Percentiles rank a stretch among this genome's conserved stretches.
phyloP scores from a whole-genome alignment of 805 yeast species.

The Lipomyces starkeyi region DNA sequence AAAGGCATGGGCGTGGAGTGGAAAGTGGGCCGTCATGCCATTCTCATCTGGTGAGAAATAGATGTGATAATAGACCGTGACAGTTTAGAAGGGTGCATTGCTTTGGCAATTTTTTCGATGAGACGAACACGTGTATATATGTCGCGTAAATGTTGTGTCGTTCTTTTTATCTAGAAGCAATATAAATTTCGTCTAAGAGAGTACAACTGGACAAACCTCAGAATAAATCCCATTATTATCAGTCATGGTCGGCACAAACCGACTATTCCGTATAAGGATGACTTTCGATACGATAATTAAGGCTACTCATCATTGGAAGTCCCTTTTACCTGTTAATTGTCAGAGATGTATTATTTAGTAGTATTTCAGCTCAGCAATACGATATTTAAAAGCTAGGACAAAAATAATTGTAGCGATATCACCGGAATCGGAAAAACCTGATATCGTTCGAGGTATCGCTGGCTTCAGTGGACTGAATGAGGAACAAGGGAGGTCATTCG shows the following conservation, averaged over 20 bases:
- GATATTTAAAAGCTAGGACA: no score
- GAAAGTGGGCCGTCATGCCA: conserved; percentile 92
- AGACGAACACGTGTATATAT: neutral
- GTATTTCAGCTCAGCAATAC: neutral
- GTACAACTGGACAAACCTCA: conserved; percentile 17
- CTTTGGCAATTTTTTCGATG: neutral
- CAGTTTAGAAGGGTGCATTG: no score
- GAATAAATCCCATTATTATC: conserved; percentile 22
- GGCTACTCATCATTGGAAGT: conserved; percentile 30
- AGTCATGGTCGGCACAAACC: conserved; percentile 14
- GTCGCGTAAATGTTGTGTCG: neutral
- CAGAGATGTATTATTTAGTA: neutral
- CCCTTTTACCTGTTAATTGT: neutral
- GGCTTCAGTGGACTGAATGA: no score
- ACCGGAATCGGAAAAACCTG: no score
- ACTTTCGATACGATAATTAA: conserved; percentile 24
- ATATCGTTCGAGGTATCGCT: no score
- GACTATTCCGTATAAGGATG: conserved; percentile 34
- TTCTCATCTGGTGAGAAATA: conserved; percentile 51
- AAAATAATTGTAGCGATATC: no score
- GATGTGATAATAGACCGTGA: neutral
- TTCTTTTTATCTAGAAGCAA: neutral
- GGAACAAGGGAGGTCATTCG: no score
- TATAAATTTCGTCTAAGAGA: neutral
- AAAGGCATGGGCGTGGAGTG: conserved; percentile 75